phyloP scores from a whole-genome alignment of 768 basidiomycete species.

The Rhizopogon rudus region DNA sequence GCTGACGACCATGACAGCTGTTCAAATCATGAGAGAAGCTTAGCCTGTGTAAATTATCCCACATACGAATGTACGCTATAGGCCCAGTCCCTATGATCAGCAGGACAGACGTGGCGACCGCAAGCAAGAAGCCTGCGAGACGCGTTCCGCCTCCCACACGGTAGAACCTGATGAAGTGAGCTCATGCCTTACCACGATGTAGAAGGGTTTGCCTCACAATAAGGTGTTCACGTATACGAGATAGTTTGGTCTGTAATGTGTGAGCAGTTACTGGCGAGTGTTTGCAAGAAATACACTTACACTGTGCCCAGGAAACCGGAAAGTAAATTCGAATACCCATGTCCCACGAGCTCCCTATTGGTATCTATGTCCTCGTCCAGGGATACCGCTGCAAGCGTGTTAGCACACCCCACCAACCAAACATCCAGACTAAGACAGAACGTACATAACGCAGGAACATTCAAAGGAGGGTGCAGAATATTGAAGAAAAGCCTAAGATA shows the following conservation, averaged over 20 bases:
- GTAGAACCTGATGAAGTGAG: constrained; percentile 57
- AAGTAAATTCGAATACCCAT: constrained; percentile 87
- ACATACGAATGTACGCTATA: constrained; percentile 88
- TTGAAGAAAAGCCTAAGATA: constrained; percentile 72
- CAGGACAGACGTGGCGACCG: constrained; percentile 62
- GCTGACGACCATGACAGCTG: constrained; percentile 88
- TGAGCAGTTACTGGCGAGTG: background rate
- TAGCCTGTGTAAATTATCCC: background rate
- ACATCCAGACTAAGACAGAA: background rate
- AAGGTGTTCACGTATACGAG: constrained; percentile 86
- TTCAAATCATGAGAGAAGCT: background rate
- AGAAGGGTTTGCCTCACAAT: constrained; percentile 39
- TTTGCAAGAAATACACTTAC: constrained; percentile 34
- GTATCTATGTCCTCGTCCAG: constrained; percentile 87
- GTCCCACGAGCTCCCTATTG: constrained; percentile 86
- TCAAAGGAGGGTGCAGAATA: constrained; percentile 77
- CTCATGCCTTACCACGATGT: background rate
- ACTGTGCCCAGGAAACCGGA: constrained; percentile 81
- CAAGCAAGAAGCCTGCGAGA: constrained; percentile 82
- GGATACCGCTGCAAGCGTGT: constrained; percentile 60
- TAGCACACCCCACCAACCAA: background rate
- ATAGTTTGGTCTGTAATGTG: constrained; percentile 62
- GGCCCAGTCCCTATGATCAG: constrained; percentile 83
- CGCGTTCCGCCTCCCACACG: constrained; percentile 88
- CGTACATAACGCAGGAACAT: constrained; percentile 84